Base-by-base conservation (phyloP, 2,329 filamentous ascomycete species). In the Aspergillus aculeatinus region DNA sequence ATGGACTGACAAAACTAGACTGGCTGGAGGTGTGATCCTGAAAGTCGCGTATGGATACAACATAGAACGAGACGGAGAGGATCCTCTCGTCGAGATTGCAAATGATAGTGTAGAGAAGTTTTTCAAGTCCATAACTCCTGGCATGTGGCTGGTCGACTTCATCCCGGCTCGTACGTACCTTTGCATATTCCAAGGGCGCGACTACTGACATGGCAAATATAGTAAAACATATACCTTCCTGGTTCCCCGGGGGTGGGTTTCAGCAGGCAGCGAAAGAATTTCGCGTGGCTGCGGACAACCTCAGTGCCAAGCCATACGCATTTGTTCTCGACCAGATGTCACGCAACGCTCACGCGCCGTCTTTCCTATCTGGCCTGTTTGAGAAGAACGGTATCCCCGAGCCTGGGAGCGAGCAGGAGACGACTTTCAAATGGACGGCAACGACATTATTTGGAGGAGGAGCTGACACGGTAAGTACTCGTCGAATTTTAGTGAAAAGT, bases 31-130 rank as follows among this genome's bases (percentile, higher is more conserved):
- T 0, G 64, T 79, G 12, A 79, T 81, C 27, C 61, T 81, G n/a
- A 77, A 79, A 47, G 74, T 79, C n/a, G 67, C 71, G 4, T 81
- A 81, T 64, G 80, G 80, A 5, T 83, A 83, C 61, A 80, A 70
- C 0, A 70, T 76, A 23, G 76, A 79, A 35, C 65, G 73, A 1
- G 70, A 76, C 11, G 65, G 65, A 1, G 55, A 59, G 12, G 82
- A 84, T 58, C 77, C 78, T 4, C 68, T 83, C 2, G 74, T 83
- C 3, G 71, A 79, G 27, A 60, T 82, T 10, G 75, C 76, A 0
- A 74, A 75, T 2, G 62, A 72, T 25, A 74, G 76, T 1, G 72
- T 83, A 65, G 68, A 69, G 0, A 59, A 79, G 5, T 80, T 83
- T 55, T 68, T 74, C 1, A 65, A 19, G 3, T 27, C 62, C 7